Evolutionary conservation across 164 flowering plant genomes (phyloP).

Genomic region (Tetracentron sinense): DNA sequence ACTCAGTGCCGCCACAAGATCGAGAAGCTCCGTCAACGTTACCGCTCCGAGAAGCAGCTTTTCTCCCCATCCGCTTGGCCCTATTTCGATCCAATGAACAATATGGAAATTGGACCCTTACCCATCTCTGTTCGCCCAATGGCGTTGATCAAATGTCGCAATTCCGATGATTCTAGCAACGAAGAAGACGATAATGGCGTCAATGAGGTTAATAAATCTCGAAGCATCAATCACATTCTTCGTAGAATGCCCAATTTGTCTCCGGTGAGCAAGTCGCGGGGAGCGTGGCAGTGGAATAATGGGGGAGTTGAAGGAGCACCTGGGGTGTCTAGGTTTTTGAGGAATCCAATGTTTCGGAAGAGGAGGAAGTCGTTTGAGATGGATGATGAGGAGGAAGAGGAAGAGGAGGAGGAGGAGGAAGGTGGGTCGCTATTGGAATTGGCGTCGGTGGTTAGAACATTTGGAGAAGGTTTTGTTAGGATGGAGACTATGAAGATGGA

Average conservation of each 20-base stretch:
- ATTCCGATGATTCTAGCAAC: slow-evolving; percentile 6
- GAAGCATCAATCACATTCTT: slow-evolving; percentile 46
- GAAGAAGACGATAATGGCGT: slow-evolving; percentile 26
- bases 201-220: slow-evolving; percentile 24
- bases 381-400: slow-evolving; percentile 12
- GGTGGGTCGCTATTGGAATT: slow-evolving; percentile 30
- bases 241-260: slow-evolving; percentile 23
- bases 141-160: slow-evolving; percentile 11
- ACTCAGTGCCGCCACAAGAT: slow-evolving; percentile 96
- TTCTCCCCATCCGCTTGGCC: slow-evolving; percentile 44
- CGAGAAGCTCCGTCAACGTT: slow-evolving; percentile 89
- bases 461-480: slow-evolving; percentile 57
- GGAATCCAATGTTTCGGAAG: slow-evolving; percentile 27
- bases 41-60: slow-evolving; percentile 60
- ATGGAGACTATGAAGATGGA: slow-evolving; percentile 83
- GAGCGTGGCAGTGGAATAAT: not conserved
- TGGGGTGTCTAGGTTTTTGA: slow-evolving; percentile 15
- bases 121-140: slow-evolving; percentile 44
- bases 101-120: slow-evolving; percentile 57
- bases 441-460: slow-evolving; percentile 53
- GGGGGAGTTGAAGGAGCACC: slow-evolving; percentile 3
- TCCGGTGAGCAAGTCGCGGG: slow-evolving; percentile 1
- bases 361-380: slow-evolving; percentile 9
- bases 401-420: slow-evolving; percentile 25
- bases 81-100: slow-evolving; percentile 58